These are phyloP conservation scores for Lyophyllum decastes DNA, from an alignment of 768 basidiomycete species.

Conservation along the genomic window DNA sequence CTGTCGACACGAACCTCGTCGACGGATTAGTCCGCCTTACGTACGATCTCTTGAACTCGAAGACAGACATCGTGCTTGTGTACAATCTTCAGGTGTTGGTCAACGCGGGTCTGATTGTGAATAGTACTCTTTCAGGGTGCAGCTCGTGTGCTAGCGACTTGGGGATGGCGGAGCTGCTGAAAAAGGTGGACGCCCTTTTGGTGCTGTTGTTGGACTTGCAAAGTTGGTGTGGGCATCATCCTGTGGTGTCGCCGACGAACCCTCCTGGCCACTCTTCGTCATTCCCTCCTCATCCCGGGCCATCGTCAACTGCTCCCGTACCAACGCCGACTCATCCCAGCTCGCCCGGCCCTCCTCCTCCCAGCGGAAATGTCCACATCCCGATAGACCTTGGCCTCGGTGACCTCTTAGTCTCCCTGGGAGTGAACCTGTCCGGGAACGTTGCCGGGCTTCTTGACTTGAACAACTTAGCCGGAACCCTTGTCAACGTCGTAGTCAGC, in stretches of 20 bases:
- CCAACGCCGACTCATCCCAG: background rate
- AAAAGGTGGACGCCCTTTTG: conserved; percentile 6
- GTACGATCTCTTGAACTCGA: conserved; percentile 13
- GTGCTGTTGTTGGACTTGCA: conserved; percentile 6
- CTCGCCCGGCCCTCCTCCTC: background rate
- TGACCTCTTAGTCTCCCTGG: conserved; percentile 9
- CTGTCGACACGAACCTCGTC: conserved; percentile 13
- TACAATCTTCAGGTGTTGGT: conserved; percentile 8
- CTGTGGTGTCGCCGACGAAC: background rate
- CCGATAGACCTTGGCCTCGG: conserved; percentile 14
- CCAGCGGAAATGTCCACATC: background rate
- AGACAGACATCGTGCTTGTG: conserved; percentile 4
- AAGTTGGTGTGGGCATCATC: conserved; percentile 14
- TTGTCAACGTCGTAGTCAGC: conserved; percentile 12
- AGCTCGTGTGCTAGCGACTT: conserved; percentile 4
- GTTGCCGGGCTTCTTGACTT: conserved; percentile 7
- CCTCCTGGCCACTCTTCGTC: background rate
- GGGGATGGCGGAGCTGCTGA: conserved; percentile 8
- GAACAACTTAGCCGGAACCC: conserved; percentile 3
- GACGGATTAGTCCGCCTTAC: conserved; percentile 13
- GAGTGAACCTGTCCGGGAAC: conserved; percentile 3
- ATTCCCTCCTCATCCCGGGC: background rate
- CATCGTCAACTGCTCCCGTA: background rate
- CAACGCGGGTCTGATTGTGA: conserved; percentile 1
- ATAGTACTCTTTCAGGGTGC: conserved; percentile 11